A percentile compares a stretch with the other conserved stretches of the same genome.
phyloP scores from a whole-genome alignment of 2,329 filamentous ascomycete species.

The Falciphora oryzae region DNA sequence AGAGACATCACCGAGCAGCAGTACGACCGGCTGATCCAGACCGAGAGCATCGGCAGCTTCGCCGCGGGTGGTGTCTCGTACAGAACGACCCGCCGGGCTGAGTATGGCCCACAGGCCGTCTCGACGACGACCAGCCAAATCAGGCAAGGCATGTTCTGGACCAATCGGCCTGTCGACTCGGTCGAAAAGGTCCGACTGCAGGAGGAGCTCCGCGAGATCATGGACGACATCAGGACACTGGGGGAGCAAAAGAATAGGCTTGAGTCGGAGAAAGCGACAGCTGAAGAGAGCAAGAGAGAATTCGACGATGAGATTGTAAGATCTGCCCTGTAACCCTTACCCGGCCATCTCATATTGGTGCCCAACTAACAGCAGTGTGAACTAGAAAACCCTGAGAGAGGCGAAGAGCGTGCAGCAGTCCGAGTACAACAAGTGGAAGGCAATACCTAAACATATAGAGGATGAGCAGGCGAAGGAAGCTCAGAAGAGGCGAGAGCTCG shows the following conservation, averaged over 20 bases:
- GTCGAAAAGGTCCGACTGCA: conserved; percentile 58
- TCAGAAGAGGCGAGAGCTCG: background rate
- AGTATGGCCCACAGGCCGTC: conserved; percentile 71
- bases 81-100: conserved; percentile 61
- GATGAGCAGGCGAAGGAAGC: background rate
- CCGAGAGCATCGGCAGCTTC: conserved; percentile 58
- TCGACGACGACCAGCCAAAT: conserved; percentile 64
- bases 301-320: conserved; percentile 36
- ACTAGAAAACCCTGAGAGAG: conserved; percentile 42
- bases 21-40: conserved; percentile 57
- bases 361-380: background rate
- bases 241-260: conserved; percentile 27
- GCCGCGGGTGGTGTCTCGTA: conserved; percentile 62
- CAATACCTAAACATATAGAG: conserved; percentile 3
- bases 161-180: conserved; percentile 66
- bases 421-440: conserved; percentile 52
- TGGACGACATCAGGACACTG: conserved; percentile 29
- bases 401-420: conserved; percentile 66
- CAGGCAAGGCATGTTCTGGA: conserved; percentile 62
- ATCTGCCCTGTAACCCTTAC: background rate
- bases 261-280: conserved; percentile 30
- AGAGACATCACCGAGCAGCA: conserved; percentile 60
- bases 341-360: background rate
- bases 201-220: conserved; percentile 40
- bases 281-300: conserved; percentile 31